These are phyloP conservation scores for Hypseocharis bilobata DNA, from an alignment of 441 rosid species.

Conservation along the genomic window DNA sequence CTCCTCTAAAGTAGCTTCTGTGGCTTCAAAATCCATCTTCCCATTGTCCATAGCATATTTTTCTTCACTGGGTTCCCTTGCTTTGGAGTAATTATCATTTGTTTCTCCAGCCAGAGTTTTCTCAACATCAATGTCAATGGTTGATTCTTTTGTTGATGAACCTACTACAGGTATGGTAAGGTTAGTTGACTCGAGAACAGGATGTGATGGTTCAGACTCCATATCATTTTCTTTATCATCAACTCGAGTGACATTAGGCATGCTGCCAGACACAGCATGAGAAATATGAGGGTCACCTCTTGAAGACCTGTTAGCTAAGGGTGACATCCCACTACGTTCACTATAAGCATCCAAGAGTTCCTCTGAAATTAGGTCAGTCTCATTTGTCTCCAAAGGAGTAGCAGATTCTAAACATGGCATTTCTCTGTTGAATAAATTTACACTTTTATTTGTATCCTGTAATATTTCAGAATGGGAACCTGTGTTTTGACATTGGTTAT, in stretches of 20 bases:
- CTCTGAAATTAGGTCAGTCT: constrained; percentile 18
- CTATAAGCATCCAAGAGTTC: constrained; percentile 26
- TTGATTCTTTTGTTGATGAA: constrained; percentile 22
- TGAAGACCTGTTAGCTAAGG: constrained; percentile 23
- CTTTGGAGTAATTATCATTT: constrained; percentile 18
- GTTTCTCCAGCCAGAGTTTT: constrained; percentile 30
- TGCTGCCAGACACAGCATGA: constrained; percentile 23
- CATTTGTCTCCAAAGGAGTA: constrained; percentile 21
- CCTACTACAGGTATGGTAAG: constrained; percentile 19
- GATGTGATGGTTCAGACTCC: constrained; percentile 27
- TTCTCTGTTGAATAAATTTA: constrained; percentile 12
- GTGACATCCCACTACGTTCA: constrained; percentile 27
- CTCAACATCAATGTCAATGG: constrained; percentile 22
- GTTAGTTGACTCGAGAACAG: constrained; percentile 24
- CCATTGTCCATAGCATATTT: constrained; percentile 23
- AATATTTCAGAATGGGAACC: constrained; percentile 23
- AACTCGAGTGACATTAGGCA: constrained; percentile 18
- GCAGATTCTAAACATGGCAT: constrained; percentile 24
- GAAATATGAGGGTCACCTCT: constrained; percentile 23
- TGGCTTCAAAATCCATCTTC: constrained; percentile 27
- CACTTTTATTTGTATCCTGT: constrained; percentile 13
- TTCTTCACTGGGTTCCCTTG: constrained; percentile 19
- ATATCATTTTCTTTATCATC: constrained; percentile 26
- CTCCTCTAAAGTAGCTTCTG: constrained; percentile 56
- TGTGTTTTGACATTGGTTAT: constrained; percentile 19